These are phyloP conservation scores for Diplodia corticola DNA, from an alignment of 2,329 filamentous ascomycete genomes.

Conservation along the genomic window DNA sequence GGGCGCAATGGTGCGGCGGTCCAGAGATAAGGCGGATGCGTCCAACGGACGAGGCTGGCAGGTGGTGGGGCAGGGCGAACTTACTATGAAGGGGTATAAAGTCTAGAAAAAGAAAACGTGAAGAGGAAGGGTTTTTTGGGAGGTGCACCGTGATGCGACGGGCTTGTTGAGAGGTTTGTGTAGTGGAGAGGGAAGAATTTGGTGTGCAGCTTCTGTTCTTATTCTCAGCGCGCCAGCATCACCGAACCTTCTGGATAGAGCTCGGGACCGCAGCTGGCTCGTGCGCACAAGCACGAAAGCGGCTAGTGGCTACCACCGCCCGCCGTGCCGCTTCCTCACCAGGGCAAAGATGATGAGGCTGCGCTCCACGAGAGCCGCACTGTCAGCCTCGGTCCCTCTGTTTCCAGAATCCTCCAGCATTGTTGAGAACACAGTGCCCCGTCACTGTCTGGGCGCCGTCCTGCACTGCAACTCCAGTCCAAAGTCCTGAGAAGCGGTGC, in stretches of 20 bases:
- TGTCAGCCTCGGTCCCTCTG: background rate
- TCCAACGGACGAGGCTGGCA: constrained; percentile 2
- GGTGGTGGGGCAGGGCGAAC: background rate
- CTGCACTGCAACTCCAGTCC: background rate
- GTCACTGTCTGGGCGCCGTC: too few relatives aligned
- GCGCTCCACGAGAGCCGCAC: constrained; percentile 1
- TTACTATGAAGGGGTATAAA: constrained; percentile 23
- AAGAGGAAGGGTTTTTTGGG: constrained; percentile 1
- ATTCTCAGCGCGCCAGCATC: constrained; percentile 22
- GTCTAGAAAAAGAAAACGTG: constrained; percentile 18
- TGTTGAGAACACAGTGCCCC: background rate
- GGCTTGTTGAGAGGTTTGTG: background rate
- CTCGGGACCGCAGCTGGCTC: constrained; percentile 3
- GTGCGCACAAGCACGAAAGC: constrained; percentile 9
- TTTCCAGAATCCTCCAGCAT: constrained; percentile 21
- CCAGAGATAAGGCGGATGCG: background rate
- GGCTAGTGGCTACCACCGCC: constrained; percentile 14
- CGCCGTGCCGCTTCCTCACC: constrained; percentile 13
- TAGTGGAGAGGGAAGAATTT: constrained; percentile 14
- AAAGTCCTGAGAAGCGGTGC: background rate
- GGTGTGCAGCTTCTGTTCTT: constrained; percentile 21
- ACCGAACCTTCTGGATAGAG: constrained; percentile 25
- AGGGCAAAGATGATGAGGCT: too few relatives aligned
- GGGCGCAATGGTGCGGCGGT: constrained; percentile 1
- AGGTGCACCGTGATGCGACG: constrained; percentile 1